Conservation (phyloP, 1,284 basidiomycete genomes). For the Anthracocystis setariae region DNA sequence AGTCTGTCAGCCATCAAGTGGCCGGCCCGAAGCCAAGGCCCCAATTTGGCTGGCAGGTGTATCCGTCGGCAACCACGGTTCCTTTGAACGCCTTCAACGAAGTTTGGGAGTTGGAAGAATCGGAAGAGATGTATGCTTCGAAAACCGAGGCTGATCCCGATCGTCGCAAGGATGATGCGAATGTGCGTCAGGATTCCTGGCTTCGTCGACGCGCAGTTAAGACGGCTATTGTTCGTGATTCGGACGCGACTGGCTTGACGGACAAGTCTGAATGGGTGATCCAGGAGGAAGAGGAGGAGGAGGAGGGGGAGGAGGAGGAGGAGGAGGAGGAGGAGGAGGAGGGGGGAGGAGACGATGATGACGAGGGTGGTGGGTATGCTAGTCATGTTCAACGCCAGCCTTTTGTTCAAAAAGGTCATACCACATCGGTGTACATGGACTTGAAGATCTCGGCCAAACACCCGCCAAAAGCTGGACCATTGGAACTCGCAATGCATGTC, state of each 20-base stretch:
- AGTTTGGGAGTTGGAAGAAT: slow-evolving; percentile 58
- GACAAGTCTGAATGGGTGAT: slow-evolving; percentile 22
- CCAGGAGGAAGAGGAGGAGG: slow-evolving; percentile 23
- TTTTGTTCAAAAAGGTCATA: slow-evolving; percentile 37
- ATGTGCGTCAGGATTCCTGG: not conserved
- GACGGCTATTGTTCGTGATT: slow-evolving; percentile 9
- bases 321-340: slow-evolving; percentile 3
- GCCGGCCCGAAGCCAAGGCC: not conserved
- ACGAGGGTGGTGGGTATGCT: not conserved
- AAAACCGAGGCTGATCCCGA: slow-evolving; percentile 5
- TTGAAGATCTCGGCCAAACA: slow-evolving; percentile 21
- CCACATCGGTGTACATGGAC: slow-evolving; percentile 36
- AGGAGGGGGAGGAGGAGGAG: slow-evolving; percentile 10
- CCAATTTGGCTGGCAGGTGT: slow-evolving; percentile 29
- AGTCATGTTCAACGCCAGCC: slow-evolving; percentile 13
- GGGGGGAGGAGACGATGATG: slow-evolving; percentile 1
- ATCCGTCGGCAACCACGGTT: slow-evolving; percentile 39
- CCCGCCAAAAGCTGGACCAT: slow-evolving; percentile 11
- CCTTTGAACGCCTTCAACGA: slow-evolving; percentile 55
- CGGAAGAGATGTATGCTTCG: slow-evolving; percentile 38
- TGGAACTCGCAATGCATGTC: slow-evolving; percentile 51
- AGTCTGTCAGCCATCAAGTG: not conserved
- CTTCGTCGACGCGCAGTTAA: slow-evolving; percentile 18
- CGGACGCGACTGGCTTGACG: not conserved
- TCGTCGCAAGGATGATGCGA: not conserved